Percentiles rank a stretch among this genome's conserved stretches.
Conservation (phyloP, 306 rosid genomes). For the Castanopsis chinensis region DNA sequence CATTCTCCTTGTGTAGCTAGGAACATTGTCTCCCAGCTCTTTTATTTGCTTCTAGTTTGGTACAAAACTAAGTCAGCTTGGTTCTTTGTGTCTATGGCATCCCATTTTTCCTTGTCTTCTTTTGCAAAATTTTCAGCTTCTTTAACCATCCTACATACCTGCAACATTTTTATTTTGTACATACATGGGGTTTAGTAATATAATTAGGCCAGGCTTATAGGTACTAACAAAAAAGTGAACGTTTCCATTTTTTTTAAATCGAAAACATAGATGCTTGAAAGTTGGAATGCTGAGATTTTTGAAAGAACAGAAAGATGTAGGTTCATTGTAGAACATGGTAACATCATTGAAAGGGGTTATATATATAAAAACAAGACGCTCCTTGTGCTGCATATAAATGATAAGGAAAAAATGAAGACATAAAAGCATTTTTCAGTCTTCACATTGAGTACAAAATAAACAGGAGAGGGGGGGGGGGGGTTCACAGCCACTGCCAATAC, state of each 20-base stretch:
- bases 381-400: too few species aligned
- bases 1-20: slow-evolving; percentile 84
- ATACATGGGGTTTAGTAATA: not conserved
- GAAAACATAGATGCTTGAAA: too few species aligned
- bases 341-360: too few species aligned
- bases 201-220: not conserved
- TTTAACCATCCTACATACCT: slow-evolving; percentile 77
- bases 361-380: too few species aligned
- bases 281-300: not conserved
- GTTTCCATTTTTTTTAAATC: too few species aligned
- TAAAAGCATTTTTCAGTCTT: too few species aligned
- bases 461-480: too few species aligned
- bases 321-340: not conserved
- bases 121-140: slow-evolving; percentile 73
- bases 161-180: slow-evolving; percentile 2
- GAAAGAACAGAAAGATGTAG: too few species aligned
- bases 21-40: slow-evolving; percentile 86
- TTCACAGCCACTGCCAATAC: too few species aligned
- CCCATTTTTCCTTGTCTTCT: slow-evolving; percentile 93
- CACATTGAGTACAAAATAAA: too few species aligned
- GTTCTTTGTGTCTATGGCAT: slow-evolving; percentile 84
- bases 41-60: slow-evolving; percentile 87
- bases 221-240: not conserved
- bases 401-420: too few species aligned
- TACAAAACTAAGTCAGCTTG: slow-evolving; percentile 89